A percentile compares a stretch with the other conserved stretches of the same genome.
These are phyloP conservation scores for Chytridiales sp. DNA, from an alignment of 371 early-diverging fungal species.

Conservation along the genomic window DNA sequence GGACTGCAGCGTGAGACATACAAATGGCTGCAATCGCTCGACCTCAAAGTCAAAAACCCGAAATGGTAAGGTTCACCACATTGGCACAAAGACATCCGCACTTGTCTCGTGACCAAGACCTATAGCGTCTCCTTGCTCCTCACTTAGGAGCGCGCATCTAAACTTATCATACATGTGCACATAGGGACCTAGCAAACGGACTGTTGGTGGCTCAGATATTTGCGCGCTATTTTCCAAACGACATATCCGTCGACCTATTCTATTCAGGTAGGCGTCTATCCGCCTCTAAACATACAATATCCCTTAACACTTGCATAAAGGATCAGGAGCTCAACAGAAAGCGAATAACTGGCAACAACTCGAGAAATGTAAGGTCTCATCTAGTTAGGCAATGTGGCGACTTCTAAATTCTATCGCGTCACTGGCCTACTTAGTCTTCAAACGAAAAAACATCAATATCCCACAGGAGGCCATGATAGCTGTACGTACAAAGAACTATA, in stretches of 20 bases:
- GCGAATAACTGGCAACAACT: conserved; percentile 43
- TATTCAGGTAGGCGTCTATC: conserved; percentile 31
- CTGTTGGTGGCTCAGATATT: conserved; percentile 44
- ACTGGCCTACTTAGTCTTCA: conserved; percentile 28
- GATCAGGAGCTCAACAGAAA: conserved; percentile 27
- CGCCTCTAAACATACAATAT: neutral
- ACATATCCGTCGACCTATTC: conserved; percentile 27
- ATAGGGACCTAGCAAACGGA: conserved; percentile 48
- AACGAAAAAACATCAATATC: conserved; percentile 30
- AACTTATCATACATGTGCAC: neutral
- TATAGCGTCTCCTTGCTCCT: neutral
- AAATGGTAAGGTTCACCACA: conserved; percentile 42
- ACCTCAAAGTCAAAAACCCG: conserved; percentile 38
- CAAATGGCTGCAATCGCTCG: conserved; percentile 46
- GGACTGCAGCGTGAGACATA: conserved; percentile 41
- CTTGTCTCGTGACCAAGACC: too few relatives aligned
- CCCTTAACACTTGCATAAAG: neutral
- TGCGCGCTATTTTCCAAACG: conserved; percentile 37
- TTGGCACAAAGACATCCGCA: too few relatives aligned
- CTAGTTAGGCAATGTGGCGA: neutral
- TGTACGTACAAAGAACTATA: conserved; percentile 15
- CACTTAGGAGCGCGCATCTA: neutral
- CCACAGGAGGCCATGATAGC: conserved; percentile 43
- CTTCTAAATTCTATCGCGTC: neutral
- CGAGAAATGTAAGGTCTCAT: conserved; percentile 34